These are phyloP conservation scores for Thuidium tamariscinum DNA, from an alignment of 225 moss, liverwort and hornwort species.

Conservation along the genomic window DNA sequence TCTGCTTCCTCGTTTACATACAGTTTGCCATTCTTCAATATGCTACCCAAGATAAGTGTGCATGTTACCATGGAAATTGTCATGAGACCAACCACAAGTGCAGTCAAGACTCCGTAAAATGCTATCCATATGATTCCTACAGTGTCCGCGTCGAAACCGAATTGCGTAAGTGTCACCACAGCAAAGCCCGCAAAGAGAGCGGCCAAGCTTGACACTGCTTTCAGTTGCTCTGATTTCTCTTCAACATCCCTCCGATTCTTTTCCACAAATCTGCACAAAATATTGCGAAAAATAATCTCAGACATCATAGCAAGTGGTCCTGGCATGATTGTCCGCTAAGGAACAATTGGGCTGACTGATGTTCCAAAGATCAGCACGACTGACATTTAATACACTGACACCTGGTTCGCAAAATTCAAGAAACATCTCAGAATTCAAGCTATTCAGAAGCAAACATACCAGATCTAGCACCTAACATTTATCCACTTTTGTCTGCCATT, in stretches of 20 bases:
- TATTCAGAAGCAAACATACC: neutral
- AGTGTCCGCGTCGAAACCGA: constrained; percentile 7
- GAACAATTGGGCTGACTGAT: neutral
- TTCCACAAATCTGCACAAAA: constrained; percentile 35
- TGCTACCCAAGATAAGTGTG: constrained; percentile 48
- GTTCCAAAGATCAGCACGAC: neutral
- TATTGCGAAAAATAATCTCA: neutral
- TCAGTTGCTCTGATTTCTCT: constrained; percentile 50
- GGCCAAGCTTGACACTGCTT: constrained; percentile 36
- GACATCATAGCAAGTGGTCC: neutral
- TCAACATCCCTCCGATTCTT: constrained; percentile 54
- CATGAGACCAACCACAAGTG: constrained; percentile 37
- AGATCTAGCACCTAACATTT: neutral
- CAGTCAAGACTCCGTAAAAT: constrained; percentile 39
- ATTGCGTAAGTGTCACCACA: constrained; percentile 47
- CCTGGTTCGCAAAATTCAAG: neutral
- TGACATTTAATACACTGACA: neutral
- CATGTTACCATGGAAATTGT: constrained; percentile 52
- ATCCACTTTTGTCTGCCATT: neutral
- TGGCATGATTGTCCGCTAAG: neutral
- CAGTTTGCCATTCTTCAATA: constrained; percentile 37
- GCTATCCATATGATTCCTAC: constrained; percentile 37
- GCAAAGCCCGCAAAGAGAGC: constrained; percentile 50
- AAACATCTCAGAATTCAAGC: neutral
- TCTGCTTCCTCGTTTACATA: constrained; percentile 57